Evolutionary conservation across 2,329 filamentous ascomycete species (phyloP).

Genomic region (Samsoniella hepiali): DNA sequence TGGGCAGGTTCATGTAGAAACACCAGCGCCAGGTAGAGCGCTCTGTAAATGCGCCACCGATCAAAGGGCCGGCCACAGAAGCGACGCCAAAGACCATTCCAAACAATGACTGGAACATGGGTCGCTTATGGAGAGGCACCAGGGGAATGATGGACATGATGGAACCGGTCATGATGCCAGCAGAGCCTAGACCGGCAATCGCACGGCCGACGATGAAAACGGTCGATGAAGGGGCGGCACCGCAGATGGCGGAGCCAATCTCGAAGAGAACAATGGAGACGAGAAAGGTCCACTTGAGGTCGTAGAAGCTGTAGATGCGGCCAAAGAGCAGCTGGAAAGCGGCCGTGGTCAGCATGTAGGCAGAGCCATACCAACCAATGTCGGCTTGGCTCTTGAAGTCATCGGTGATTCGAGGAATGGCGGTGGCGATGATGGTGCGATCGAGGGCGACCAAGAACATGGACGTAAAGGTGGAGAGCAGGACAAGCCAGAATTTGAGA

Average conservation of each 20-base stretch:
- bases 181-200: slow-evolving; percentile 53
- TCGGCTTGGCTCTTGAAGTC: slow-evolving; percentile 53
- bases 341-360: slow-evolving; percentile 57
- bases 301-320: slow-evolving; percentile 53
- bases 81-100: slow-evolving; percentile 42
- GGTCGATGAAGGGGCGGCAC: slow-evolving; percentile 50
- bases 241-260: slow-evolving; percentile 53
- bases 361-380: slow-evolving; percentile 59
- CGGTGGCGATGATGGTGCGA: slow-evolving; percentile 45
- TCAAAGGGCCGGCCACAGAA: slow-evolving; percentile 23
- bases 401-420: slow-evolving; percentile 49
- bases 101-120: slow-evolving; percentile 50
- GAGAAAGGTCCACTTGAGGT: slow-evolving; percentile 48
- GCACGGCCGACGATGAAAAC: slow-evolving; percentile 56
- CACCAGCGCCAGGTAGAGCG: slow-evolving; percentile 16
- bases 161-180: slow-evolving; percentile 56
- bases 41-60: slow-evolving; percentile 26
- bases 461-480: slow-evolving; percentile 51
- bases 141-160: slow-evolving; percentile 56
- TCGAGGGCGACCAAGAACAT: slow-evolving; percentile 58
- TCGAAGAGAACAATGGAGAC: slow-evolving; percentile 50
- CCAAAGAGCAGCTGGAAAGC: slow-evolving; percentile 53
- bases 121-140: slow-evolving; percentile 58
- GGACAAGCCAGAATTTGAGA: slow-evolving; percentile 53
- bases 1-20: slow-evolving; percentile 17